phyloP scores from a whole-genome alignment of 2,329 filamentous ascomycete genomes.

The Neobulgaria alba region DNA sequence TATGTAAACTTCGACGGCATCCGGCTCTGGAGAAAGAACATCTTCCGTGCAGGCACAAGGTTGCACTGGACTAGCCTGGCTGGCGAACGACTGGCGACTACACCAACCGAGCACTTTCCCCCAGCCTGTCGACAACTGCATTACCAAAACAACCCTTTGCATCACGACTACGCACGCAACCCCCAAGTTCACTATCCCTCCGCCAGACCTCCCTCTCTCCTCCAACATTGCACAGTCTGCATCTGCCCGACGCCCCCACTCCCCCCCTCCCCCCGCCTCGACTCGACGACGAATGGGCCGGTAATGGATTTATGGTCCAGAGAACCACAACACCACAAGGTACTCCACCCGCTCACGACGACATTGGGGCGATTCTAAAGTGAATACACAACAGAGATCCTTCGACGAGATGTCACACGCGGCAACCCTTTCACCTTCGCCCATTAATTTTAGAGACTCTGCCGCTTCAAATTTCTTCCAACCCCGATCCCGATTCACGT shows the following conservation, averaged over 20 bases:
- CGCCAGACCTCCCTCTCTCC: too few species aligned
- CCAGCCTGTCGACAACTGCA: too few species aligned
- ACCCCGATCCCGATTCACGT: constrained; percentile 4
- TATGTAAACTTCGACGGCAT: too few species aligned
- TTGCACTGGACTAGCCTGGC: too few species aligned
- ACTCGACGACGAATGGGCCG: not conserved
- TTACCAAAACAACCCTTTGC: too few species aligned
- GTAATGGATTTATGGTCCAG: constrained; percentile 11
- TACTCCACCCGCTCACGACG: constrained; percentile 5
- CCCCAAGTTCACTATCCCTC: too few species aligned
- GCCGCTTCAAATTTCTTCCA: constrained; percentile 11
- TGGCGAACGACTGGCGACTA: too few species aligned
- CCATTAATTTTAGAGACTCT: constrained; percentile 16
- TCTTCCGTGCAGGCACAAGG: too few species aligned
- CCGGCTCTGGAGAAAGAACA: too few species aligned
- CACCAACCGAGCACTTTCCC: too few species aligned
- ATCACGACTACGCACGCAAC: too few species aligned
- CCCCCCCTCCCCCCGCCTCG: not conserved
- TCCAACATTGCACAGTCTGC: too few species aligned
- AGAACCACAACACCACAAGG: constrained; percentile 23
- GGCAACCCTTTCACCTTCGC: constrained; percentile 22
- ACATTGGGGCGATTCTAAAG: constrained; percentile 8
- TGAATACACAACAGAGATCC: constrained; percentile 18
- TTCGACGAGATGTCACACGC: constrained; percentile 25
- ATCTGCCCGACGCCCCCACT: not conserved